A percentile compares a stretch with the other conserved stretches of the same genome.
phyloP scores from a whole-genome alignment of 768 basidiomycete genomes.

The Tulasnella sp. region DNA sequence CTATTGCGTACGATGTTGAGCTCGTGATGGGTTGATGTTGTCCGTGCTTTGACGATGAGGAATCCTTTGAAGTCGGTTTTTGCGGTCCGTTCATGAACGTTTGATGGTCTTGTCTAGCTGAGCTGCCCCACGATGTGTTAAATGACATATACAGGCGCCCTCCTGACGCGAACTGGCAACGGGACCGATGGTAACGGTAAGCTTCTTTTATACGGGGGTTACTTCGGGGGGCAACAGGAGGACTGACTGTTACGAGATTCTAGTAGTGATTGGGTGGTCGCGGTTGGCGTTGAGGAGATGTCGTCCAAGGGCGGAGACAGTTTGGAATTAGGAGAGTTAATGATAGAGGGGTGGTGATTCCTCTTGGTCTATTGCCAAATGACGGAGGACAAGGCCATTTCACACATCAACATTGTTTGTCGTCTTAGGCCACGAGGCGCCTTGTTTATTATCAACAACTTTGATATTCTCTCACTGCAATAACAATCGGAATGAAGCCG shows the following conservation, averaged over 20 bases:
- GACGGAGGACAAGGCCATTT: no score
- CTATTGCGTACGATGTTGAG: conserved; percentile 9
- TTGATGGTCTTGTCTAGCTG: conserved; percentile 12
- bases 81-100: conserved; percentile 13
- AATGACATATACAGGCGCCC: conserved; percentile 5
- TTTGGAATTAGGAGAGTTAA: not conserved
- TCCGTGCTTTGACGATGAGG: conserved; percentile 10
- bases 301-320: no score
- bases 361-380: no score
- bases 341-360: not conserved
- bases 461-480: no score
- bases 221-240: not conserved
- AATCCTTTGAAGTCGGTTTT: conserved; percentile 3
- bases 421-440: no score
- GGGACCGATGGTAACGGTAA: not conserved
- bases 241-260: not conserved
- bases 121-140: conserved; percentile 14
- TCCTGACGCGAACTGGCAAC: not conserved
- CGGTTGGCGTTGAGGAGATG: no score
- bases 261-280: not conserved
- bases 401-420: no score
- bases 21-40: conserved; percentile 6
- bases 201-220: not conserved
- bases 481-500: no score
- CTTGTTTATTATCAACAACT: no score